Evolutionary conservation across 1,284 basidiomycete genomes (phyloP).

Genomic region (Malassezia slooffiae): DNA sequence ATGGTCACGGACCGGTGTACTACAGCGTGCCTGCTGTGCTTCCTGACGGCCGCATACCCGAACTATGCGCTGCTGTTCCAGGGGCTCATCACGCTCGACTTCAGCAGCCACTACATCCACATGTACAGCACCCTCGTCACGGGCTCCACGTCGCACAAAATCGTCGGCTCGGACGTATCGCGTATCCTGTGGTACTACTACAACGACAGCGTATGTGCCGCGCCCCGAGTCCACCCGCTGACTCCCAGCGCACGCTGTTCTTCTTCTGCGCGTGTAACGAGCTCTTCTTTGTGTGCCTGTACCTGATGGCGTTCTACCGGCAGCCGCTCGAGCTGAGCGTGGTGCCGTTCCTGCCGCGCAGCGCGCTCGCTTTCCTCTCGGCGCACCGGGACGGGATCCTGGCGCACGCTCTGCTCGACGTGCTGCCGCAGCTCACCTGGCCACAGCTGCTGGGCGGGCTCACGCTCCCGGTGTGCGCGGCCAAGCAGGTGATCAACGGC

Average conservation of each 20-base stretch:
- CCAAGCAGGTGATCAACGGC: constrained; percentile 87
- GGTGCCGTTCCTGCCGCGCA: constrained; percentile 19
- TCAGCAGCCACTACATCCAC: constrained; percentile 98
- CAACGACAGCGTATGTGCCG: constrained; percentile 65
- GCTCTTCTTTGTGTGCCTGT: constrained; percentile 87
- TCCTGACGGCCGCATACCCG: constrained; percentile 81
- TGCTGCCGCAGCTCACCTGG: constrained; percentile 57
- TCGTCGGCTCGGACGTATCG: constrained; percentile 80
- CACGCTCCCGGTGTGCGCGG: constrained; percentile 62
- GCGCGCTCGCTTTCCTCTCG: constrained; percentile 9
- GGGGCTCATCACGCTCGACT: constrained; percentile 91
- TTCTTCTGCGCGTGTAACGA: constrained; percentile 94
- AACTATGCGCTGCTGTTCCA: constrained; percentile 74
- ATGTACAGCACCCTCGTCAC: constrained; percentile 98
- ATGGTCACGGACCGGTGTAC: constrained; percentile 99
- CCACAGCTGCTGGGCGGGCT: constrained; percentile 62
- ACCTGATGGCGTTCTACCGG: constrained; percentile 76
- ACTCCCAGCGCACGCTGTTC: constrained; percentile 59
- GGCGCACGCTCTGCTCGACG: constrained; percentile 19
- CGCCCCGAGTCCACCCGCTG: not conserved
- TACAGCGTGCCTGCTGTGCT: constrained; percentile 86
- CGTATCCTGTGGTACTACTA: constrained; percentile 87
- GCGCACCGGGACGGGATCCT: constrained; percentile 1
- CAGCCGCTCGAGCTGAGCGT: constrained; percentile 32
- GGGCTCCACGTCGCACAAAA: constrained; percentile 83